phyloP scores from a whole-genome alignment of 768 basidiomycete species.

The Leccinum aurantiacum region DNA sequence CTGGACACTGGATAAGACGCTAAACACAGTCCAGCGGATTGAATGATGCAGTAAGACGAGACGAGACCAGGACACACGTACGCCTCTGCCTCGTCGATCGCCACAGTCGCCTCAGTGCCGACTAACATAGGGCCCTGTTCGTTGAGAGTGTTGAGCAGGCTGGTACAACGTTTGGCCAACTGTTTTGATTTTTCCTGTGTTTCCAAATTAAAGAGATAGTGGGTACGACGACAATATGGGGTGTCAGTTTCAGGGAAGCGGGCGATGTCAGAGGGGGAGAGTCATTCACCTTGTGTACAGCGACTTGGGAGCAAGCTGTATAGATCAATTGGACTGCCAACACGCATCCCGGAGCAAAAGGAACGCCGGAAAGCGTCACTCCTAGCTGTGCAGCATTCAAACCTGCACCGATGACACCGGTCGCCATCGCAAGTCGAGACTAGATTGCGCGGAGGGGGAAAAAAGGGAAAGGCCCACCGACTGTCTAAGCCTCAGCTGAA shows the following conservation, averaged over 20 bases:
- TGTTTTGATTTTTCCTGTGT: slow-evolving; percentile 43
- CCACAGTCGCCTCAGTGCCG: slow-evolving; percentile 40
- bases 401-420: slow-evolving; percentile 13
- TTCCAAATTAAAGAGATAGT: not conserved
- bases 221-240: not conserved
- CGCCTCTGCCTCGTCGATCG: slow-evolving; percentile 46
- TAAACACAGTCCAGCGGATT: slow-evolving; percentile 16
- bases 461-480: not conserved
- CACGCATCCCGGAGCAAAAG: slow-evolving; percentile 45
- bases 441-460: not conserved
- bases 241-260: not conserved
- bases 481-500: not conserved
- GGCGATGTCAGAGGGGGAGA: not conserved
- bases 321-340: slow-evolving; percentile 45
- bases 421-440: slow-evolving; percentile 15
- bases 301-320: slow-evolving; percentile 45
- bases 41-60: not conserved
- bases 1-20: slow-evolving; percentile 43
- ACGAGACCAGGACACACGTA: slow-evolving; percentile 28
- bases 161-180: slow-evolving; percentile 43
- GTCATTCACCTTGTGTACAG: slow-evolving; percentile 46
- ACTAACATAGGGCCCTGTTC: slow-evolving; percentile 41
- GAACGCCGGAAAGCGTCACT: slow-evolving; percentile 45
- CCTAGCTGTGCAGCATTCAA: slow-evolving; percentile 41
- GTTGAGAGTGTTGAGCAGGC: slow-evolving; percentile 38